These are phyloP conservation scores for Zalerion maritima DNA, from an alignment of 495 filamentous ascomycete species.

Conservation along the genomic window DNA sequence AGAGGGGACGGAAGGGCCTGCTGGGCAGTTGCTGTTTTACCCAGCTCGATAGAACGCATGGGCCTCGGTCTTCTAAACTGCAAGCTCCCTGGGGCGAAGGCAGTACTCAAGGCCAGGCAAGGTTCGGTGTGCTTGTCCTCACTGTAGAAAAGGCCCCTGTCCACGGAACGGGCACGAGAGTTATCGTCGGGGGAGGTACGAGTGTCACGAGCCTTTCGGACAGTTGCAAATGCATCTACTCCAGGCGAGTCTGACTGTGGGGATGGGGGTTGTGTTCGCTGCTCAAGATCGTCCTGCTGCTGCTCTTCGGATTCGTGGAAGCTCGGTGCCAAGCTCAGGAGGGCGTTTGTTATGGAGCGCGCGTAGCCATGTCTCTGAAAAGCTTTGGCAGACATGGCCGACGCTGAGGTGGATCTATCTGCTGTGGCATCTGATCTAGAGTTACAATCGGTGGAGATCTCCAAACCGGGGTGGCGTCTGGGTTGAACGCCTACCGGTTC, in stretches of 20 bases:
- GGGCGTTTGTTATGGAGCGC: conserved; percentile 41
- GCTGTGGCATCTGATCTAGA: conserved; percentile 27
- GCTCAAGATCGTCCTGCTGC: too few species aligned
- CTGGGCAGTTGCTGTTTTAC: conserved; percentile 6
- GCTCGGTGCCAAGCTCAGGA: conserved; percentile 22
- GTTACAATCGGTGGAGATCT: conserved; percentile 24
- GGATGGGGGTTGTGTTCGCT: conserved; percentile 30
- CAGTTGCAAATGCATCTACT: conserved; percentile 21
- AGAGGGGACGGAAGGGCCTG: conserved; percentile 18
- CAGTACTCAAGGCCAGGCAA: conserved; percentile 44
- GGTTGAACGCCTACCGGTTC: conserved; percentile 20
- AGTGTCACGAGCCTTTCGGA: conserved; percentile 33
- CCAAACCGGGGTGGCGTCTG: conserved; percentile 20
- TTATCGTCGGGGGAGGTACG: conserved; percentile 27
- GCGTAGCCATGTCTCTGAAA: conserved; percentile 22
- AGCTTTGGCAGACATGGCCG: conserved; percentile 6
- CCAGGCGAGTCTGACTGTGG: conserved; percentile 29
- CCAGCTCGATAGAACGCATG: conserved; percentile 17
- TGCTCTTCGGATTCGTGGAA: conserved; percentile 23
- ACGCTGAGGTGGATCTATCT: conserved; percentile 40
- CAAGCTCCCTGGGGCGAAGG: conserved; percentile 47
- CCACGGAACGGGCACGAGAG: conserved; percentile 38
- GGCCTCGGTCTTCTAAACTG: conserved; percentile 30
- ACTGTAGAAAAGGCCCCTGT: conserved; percentile 37
- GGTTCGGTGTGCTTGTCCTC: conserved; percentile 50